A percentile compares a stretch with the other conserved stretches of the same genome.
These are phyloP conservation scores for Thalassiosira ordinaria DNA, from an alignment of 352 stramenopile species.

Conservation along the genomic window DNA sequence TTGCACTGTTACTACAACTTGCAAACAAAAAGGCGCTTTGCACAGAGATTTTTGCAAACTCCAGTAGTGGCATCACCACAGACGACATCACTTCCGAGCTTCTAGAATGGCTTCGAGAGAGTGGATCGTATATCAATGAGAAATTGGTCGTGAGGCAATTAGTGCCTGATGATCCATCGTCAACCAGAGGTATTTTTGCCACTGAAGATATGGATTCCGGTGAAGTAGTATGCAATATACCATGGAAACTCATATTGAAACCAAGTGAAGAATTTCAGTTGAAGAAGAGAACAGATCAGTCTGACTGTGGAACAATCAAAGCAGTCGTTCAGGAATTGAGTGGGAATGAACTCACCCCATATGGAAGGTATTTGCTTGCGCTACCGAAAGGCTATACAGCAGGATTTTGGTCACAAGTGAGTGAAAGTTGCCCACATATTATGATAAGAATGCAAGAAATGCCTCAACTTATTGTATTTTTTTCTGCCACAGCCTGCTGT, in stretches of 20 bases:
- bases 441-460: too few relatives aligned
- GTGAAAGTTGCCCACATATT: too few relatives aligned
- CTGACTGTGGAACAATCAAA: constrained; percentile 16
- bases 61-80: too few relatives aligned
- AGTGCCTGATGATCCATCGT: constrained; percentile 30
- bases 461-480: too few relatives aligned
- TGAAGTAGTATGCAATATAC: constrained; percentile 49
- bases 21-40: too few relatives aligned
- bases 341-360: background rate
- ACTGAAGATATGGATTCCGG: constrained; percentile 32
- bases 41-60: too few relatives aligned
- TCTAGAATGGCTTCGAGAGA: constrained; percentile 47
- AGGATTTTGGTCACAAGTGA: constrained; percentile 13
- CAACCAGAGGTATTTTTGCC: constrained; percentile 53
- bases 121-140: constrained; percentile 50
- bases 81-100: background rate
- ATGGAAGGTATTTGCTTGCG: constrained; percentile 9
- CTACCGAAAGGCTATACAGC: constrained; percentile 5
- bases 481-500: too few relatives aligned
- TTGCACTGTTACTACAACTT: too few relatives aligned
- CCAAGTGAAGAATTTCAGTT: background rate
- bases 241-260: constrained; percentile 38
- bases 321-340: constrained; percentile 9
- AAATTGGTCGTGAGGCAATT: constrained; percentile 54
- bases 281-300: background rate